Base-by-base conservation (phyloP, 805 yeast species). In the Isabelozyma rhagii region DNA sequence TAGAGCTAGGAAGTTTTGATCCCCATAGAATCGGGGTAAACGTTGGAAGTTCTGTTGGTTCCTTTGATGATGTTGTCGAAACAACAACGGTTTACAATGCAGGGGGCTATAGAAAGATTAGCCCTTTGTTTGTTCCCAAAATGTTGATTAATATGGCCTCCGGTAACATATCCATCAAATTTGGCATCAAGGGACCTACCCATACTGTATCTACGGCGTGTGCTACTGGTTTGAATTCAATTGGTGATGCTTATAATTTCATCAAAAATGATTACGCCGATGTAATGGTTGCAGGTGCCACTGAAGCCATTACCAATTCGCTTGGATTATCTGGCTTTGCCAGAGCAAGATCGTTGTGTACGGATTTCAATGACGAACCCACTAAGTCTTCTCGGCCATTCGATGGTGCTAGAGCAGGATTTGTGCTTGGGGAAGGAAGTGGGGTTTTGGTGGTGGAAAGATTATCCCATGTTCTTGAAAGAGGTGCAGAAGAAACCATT, bases 11-110 rank as follows among this genome's bases (percentile, higher is more conserved):
- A 13, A 29, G 27, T 18, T 43, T 77, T 85, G 77, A 51, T 60
- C 28, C 79, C 78, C 60, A 60, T 63, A 61, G 47, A 49, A 69
- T 82, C 3, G 96, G 97, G 2, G 91, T 89, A 1, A 84, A 90
- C n/a, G 80, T 93, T 8, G 99, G 98, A 0, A 85, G 96, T 1
- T 97, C 97, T 0, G 88, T 94, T 45, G 98, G 97, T 0, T 88
- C 96, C 2, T 77, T 93, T 44, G 85, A 82, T 14, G 96, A 89
- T 51, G 67, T 81, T 0, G 83, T 82, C 58, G 85, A 81, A 3
- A 89, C 85, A 57, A 67, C 89, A 1, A 75, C 81, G 11, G 72
- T 75, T 1, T 81, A 81, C 52, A 59, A 65, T 15, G 15, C 15
- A 5, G 87, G 87, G 11, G 77, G 77, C 0, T 87, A 85, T 63